Percentiles rank a stretch among this genome's conserved stretches.
Conservation (phyloP, 306 rosid genomes). For the Vicia sativa region DNA sequence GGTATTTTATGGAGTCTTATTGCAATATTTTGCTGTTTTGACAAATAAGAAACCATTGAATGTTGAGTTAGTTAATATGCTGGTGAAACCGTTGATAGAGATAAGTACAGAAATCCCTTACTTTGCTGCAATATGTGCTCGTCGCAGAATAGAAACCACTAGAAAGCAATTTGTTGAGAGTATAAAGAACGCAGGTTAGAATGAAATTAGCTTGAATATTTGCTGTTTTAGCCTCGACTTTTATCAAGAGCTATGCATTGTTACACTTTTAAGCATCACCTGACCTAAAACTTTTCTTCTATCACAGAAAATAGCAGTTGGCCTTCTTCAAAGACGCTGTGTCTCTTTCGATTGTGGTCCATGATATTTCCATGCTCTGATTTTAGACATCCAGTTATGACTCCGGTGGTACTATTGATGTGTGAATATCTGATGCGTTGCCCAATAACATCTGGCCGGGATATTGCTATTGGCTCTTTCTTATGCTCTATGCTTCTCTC, state of each 20-base stretch:
- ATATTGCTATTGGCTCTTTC: conserved; percentile 81
- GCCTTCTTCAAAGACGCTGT: conserved; percentile 85
- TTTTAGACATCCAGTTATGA: conserved; percentile 88
- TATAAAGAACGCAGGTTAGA: conserved; percentile 71
- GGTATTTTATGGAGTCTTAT: conserved; percentile 85
- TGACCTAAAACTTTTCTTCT: conserved; percentile 31
- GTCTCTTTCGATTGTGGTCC: conserved; percentile 92
- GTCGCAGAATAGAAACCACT: conserved; percentile 69
- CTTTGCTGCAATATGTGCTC: conserved; percentile 96
- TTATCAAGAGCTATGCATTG: conserved; percentile 6
- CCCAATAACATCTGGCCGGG: conserved; percentile 72
- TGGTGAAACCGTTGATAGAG: conserved; percentile 86
- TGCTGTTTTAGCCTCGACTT: conserved; percentile 22
- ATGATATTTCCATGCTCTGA: conserved; percentile 89
- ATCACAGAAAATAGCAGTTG: conserved; percentile 77
- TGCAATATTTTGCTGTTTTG: conserved; percentile 89
- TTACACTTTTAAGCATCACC: conserved; percentile 25
- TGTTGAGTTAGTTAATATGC: conserved; percentile 62
- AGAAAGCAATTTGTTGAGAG: conserved; percentile 68
- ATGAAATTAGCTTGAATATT: conserved; percentile 8
- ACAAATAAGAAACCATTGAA: conserved; percentile 72
- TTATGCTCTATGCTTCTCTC: conserved; percentile 83
- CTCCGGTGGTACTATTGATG: conserved; percentile 73
- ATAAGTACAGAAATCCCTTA: conserved; percentile 88
- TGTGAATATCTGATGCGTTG: conserved; percentile 92